Evolutionary conservation across 2,329 filamentous ascomycete genomes (phyloP), one percentile per base, ranked within the genome.

Genomic region (Fusarium neocosmosporiellum): DNA sequence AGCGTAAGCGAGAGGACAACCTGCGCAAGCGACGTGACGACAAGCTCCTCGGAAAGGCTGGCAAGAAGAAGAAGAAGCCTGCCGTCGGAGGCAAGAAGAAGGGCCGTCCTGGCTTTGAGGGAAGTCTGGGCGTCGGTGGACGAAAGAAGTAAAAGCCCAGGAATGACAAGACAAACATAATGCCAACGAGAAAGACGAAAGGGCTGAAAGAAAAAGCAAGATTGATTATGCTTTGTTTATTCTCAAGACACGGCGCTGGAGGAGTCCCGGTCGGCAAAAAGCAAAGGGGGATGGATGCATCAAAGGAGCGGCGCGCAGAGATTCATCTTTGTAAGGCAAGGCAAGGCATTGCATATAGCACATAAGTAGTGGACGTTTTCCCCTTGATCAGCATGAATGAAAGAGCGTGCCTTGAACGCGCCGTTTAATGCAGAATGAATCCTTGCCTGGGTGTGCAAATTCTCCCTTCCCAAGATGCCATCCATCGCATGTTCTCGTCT

Each of bases 1-100:
- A 96, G 79, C 90, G 91, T 82, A 97, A 97, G 87, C 88, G 92
- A 70, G 93, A 95, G 79, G 92, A 93, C 57, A 96, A 96, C 80
- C 84, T 96, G 72, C 86, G 87, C 77, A 92, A 93, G 83, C 88
- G 93, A 73, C 88, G 89, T 75, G 94, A 96, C 58, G 92, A 93
- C 73, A 95, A 95, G 84, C 70, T 86, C 63, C 78, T 85, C 59
- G 88, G 89, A 62, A 87, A 87, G 73, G 88, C 87, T 63, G 88
- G 86, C 36, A 91, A 89, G 81, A 90, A 89, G 84, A 89, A 89
- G 83, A 82, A 81, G 76, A 81, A 77, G 74, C 63, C 67, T 31
- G 66, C 67, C 14, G 78, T 73, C 22, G 74, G 72, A n/a, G 76
- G 77, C 10, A 83, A 84, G 79, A 82, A 84, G 74, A 88, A 87